phyloP scores from a whole-genome alignment of 1,284 basidiomycete genomes.

The Cystobasidium pallidum region DNA sequence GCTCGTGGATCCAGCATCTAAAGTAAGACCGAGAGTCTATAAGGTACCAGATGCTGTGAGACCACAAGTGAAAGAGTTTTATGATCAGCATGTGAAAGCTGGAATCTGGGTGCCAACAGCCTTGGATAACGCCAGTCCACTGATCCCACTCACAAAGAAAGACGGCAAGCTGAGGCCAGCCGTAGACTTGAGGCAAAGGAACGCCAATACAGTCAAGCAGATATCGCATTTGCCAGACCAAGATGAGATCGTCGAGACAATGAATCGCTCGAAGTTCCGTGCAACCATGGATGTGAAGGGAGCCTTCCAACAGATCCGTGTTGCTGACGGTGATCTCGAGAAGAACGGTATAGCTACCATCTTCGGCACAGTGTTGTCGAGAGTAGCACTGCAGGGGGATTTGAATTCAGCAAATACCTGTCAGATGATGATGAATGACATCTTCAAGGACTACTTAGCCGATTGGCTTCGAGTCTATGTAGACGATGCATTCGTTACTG shows the following conservation, averaged over 20 bases:
- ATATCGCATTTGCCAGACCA: no score
- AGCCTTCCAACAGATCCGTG: no score
- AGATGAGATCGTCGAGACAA: no score
- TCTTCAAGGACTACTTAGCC: conserved; percentile 1
- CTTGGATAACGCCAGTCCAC: not conserved
- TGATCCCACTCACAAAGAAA: not conserved
- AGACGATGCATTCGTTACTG: no score
- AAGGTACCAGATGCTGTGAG: not conserved
- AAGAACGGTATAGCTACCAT: not conserved
- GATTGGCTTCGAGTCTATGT: not conserved
- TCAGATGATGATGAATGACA: conserved; percentile 2
- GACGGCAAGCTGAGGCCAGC: conserved; percentile 8
- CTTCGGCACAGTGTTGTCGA: conserved; percentile 1
- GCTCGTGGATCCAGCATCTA: not conserved
- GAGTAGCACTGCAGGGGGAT: conserved; percentile 1
- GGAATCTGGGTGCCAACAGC: not conserved
- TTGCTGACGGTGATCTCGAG: no score
- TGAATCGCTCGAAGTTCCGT: no score
- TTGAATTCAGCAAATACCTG: conserved; percentile 6
- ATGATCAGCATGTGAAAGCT: conserved; percentile 1
- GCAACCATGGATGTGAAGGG: no score
- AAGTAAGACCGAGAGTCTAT: not conserved
- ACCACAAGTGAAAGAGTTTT: not conserved
- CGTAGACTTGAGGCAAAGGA: not conserved
- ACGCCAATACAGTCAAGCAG: not conserved